Conservation (phyloP, 495 filamentous ascomycete species). For the Lasiosphaeria ovina region DNA sequence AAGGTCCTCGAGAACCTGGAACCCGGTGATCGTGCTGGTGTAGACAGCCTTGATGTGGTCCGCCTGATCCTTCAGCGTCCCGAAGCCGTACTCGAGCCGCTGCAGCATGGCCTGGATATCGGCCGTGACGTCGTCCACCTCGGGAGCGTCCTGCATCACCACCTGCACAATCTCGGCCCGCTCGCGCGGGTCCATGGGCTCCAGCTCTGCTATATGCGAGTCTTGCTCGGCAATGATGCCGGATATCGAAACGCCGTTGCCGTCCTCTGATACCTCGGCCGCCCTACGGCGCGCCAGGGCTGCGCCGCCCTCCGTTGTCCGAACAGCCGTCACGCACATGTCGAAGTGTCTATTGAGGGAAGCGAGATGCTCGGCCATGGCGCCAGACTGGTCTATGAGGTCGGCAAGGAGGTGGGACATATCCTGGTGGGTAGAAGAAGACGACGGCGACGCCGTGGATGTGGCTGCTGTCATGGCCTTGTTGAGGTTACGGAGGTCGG, state of each 20-base stretch:
- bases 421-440: conserved; percentile 45
- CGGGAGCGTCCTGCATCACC: conserved; percentile 74
- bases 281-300: conserved; percentile 61
- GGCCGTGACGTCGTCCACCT: conserved; percentile 85
- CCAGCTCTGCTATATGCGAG: conserved; percentile 56
- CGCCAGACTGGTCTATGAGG: conserved; percentile 74
- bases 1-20: conserved; percentile 65
- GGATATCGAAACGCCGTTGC: conserved; percentile 57
- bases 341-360: conserved; percentile 91
- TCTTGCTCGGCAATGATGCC: conserved; percentile 59
- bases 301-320: conserved; percentile 87
- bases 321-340: conserved; percentile 86
- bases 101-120: conserved; percentile 75
- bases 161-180: conserved; percentile 80
- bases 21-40: conserved; percentile 52
- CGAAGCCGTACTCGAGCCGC: conserved; percentile 71
- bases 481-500: conserved; percentile 52
- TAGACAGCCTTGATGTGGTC: conserved; percentile 52
- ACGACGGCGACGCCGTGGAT: conserved; percentile 34
- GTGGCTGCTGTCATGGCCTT: conserved; percentile 36
- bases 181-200: conserved; percentile 72
- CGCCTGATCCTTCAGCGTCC: conserved; percentile 54
- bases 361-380: conserved; percentile 79
- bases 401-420: conserved; percentile 67
- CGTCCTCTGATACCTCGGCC: conserved; percentile 55